Evolutionary conservation across 768 basidiomycete genomes (phyloP).

Genomic region (Hygrophorus pudorinus): DNA sequence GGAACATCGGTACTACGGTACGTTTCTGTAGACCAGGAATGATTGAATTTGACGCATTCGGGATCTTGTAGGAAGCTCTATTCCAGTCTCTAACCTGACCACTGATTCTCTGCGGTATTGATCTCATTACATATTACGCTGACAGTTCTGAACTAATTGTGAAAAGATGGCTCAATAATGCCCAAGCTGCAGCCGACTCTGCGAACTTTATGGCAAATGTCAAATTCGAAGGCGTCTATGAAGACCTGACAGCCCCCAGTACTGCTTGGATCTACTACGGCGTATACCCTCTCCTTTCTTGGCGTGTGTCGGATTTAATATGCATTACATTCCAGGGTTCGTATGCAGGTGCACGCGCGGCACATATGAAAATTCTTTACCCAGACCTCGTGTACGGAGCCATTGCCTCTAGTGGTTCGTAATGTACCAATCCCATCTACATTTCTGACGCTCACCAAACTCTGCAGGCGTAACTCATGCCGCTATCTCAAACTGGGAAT

Average conservation of each 20-base stretch:
- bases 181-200: slow-evolving; percentile 82
- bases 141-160: neutral
- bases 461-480: slow-evolving; percentile 77
- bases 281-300: slow-evolving; percentile 30
- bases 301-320: neutral
- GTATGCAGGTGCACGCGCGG: slow-evolving; percentile 88
- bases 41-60: neutral
- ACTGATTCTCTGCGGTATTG: slow-evolving; percentile 70
- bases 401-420: slow-evolving; percentile 76
- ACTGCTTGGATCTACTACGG: slow-evolving; percentile 94
- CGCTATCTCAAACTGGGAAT: slow-evolving; percentile 72
- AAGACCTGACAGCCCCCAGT: slow-evolving; percentile 59
- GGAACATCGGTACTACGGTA: slow-evolving; percentile 88
- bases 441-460: neutral
- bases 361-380: slow-evolving; percentile 82
- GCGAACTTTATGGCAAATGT: slow-evolving; percentile 85
- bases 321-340: slow-evolving; percentile 47
- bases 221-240: slow-evolving; percentile 59
- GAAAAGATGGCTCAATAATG: slow-evolving; percentile 78
- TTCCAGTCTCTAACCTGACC: slow-evolving; percentile 67
- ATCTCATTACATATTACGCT: slow-evolving; percentile 1
- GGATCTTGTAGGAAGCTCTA: slow-evolving; percentile 46
- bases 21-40: slow-evolving; percentile 12
- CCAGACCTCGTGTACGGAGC: slow-evolving; percentile 85
- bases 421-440: slow-evolving; percentile 2